Percentiles rank a stretch among this genome's conserved stretches.
Conservation (phyloP, 305 asterid species). For the Solanum hybrid region DNA sequence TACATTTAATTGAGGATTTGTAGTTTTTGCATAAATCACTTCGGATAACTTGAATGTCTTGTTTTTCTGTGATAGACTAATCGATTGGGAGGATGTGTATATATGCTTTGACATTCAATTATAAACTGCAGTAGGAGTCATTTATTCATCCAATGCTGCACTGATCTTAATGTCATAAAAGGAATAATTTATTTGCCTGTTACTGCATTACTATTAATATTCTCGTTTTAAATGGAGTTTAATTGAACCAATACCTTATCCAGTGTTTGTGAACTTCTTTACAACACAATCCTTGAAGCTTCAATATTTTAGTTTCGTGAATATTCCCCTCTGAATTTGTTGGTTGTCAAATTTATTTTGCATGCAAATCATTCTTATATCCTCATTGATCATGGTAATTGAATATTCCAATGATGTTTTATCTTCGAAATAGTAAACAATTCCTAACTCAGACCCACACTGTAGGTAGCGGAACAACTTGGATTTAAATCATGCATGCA, state of each 20-base stretch:
- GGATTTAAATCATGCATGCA: slow-evolving; percentile 58
- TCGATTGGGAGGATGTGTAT: not conserved
- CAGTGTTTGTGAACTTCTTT: not conserved
- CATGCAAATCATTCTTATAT: not conserved
- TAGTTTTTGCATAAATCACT: not conserved
- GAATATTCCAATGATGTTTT: not conserved
- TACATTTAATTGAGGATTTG: not conserved
- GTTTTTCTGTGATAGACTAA: not conserved
- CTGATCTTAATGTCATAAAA: not conserved
- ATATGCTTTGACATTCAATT: not conserved
- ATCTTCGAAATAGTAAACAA: not conserved
- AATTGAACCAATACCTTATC: not conserved
- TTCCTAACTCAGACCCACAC: not conserved
- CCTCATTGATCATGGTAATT: not conserved
- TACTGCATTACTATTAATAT: not conserved
- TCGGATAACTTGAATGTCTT: not conserved
- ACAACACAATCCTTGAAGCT: not conserved
- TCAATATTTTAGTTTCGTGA: not conserved
- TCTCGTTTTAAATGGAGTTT: not conserved
- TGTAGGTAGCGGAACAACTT: slow-evolving; percentile 69
- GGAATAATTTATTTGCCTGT: not conserved
- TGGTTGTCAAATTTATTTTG: not conserved
- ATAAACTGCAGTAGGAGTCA: not conserved
- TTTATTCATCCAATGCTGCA: not conserved
- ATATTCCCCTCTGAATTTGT: not conserved